A percentile compares a stretch with the other conserved stretches of the same genome.
These are phyloP conservation scores for Chlamydomonas reinhardtii DNA, from an alignment of 163 green algal species.

Conservation along the genomic window DNA sequence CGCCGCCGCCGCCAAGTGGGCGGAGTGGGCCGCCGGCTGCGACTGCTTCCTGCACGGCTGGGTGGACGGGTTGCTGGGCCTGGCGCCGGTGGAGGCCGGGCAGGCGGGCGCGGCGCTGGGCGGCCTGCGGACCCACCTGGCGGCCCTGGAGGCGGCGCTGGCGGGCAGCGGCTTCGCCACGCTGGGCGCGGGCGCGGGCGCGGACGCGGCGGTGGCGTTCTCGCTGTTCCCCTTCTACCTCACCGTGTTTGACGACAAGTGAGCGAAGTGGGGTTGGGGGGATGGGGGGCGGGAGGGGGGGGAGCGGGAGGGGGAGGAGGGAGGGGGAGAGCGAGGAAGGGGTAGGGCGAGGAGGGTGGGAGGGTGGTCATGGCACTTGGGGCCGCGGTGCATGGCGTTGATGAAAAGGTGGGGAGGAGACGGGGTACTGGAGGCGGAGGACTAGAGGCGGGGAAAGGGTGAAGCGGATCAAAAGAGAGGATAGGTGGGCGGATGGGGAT, in stretches of 20 bases:
- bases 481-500: no score
- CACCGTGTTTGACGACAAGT: slow-evolving; percentile 32
- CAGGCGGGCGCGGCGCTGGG: background rate
- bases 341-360: no score
- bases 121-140: slow-evolving; percentile 6
- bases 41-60: slow-evolving; percentile 34
- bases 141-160: slow-evolving; percentile 25
- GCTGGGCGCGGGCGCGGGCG: slow-evolving; percentile 23
- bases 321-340: no score
- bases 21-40: slow-evolving; percentile 2
- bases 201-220: slow-evolving; percentile 33
- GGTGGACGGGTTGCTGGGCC: slow-evolving; percentile 35
- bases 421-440: no score
- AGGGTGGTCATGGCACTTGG: no score
- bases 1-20: slow-evolving; percentile 20
- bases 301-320: no score
- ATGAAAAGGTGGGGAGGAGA: no score
- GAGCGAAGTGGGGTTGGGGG: no score
- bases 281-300: no score
- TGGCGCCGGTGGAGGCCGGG: background rate
- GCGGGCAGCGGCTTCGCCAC: slow-evolving; percentile 6
- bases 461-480: no score
- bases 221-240: slow-evolving; percentile 39
- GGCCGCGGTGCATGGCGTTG: no score
- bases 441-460: no score